Percentiles rank a stretch among this genome's conserved stretches.
Conservation (phyloP, 2,329 filamentous ascomycete species). For the Aspergillus intermedius region DNA sequence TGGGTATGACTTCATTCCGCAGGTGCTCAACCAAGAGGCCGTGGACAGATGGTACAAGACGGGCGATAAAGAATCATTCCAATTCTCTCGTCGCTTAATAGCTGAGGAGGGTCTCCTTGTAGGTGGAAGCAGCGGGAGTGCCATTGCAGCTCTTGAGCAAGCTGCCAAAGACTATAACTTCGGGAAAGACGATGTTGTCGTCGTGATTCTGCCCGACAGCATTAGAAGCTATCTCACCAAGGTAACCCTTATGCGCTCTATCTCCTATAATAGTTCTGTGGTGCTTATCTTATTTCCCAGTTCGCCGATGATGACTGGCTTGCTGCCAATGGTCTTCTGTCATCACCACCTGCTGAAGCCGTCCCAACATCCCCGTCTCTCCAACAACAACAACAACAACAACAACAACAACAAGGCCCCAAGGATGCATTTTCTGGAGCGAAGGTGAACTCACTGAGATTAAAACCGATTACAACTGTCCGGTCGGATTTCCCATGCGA, state of each 20-base stretch:
- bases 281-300: constrained; percentile 26
- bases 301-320: constrained; percentile 99
- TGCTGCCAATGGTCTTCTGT: constrained; percentile 86
- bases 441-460: constrained; percentile 72
- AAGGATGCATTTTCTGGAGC: constrained; percentile 68
- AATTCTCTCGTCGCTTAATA: constrained; percentile 82
- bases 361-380: constrained; percentile 26
- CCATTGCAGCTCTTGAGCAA: constrained; percentile 72
- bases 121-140: constrained; percentile 88
- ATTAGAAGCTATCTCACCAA: constrained; percentile 97
- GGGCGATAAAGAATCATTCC: constrained; percentile 83
- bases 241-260: constrained; percentile 28
- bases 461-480: constrained; percentile 91
- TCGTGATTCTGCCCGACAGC: constrained; percentile 89
- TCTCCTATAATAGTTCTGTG: neutral
- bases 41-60: constrained; percentile 99
- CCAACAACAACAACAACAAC: constrained; percentile 23
- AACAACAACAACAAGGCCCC: constrained; percentile 28
- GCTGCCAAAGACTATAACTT: constrained; percentile 72
- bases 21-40: constrained; percentile 72
- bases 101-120: constrained; percentile 90
- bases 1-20: constrained; percentile 95
- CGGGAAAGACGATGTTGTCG: constrained; percentile 76
- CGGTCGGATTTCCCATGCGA: constrained; percentile 64
- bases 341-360: constrained; percentile 48